Conservation (phyloP, 306 rosid species). For the Amphicarpaea edgeworthii region DNA sequence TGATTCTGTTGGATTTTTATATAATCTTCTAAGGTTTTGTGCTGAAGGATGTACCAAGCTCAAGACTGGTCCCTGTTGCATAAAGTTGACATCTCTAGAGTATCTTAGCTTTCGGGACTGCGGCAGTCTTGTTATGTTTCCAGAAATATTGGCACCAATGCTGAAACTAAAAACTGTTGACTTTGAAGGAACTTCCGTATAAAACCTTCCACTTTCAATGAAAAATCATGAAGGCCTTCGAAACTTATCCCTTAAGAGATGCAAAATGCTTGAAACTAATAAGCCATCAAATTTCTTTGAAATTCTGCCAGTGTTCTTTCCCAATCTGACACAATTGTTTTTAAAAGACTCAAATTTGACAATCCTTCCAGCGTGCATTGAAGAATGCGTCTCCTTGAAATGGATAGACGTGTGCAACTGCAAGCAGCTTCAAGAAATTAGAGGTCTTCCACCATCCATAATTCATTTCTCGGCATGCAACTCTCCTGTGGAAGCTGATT, state of each 20-base stretch:
- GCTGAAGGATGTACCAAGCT: conserved; percentile 18
- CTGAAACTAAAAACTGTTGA: neutral
- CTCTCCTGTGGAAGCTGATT: neutral
- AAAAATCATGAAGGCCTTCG: conserved; percentile 11
- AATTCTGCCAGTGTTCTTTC: neutral
- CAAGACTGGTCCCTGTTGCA: neutral
- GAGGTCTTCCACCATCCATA: neutral
- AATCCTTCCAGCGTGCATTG: conserved; percentile 5
- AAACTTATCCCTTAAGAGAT: neutral
- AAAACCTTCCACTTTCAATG: neutral
- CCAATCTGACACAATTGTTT: neutral
- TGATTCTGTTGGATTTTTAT: conserved; percentile 22
- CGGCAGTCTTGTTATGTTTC: neutral
- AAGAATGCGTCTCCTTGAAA: neutral
- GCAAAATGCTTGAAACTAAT: neutral
- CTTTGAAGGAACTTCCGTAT: neutral
- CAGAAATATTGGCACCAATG: conserved; percentile 22
- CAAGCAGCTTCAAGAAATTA: conserved; percentile 2
- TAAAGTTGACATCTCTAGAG: conserved; percentile 19
- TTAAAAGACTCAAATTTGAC: neutral
- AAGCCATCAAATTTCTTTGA: neutral
- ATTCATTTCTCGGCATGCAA: neutral
- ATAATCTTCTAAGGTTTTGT: conserved; percentile 13
- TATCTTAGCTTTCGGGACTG: neutral
- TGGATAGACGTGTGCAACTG: neutral